Evolutionary conservation across 768 basidiomycete species (phyloP).

Genomic region (Boletus rufocinnamomeus): DNA sequence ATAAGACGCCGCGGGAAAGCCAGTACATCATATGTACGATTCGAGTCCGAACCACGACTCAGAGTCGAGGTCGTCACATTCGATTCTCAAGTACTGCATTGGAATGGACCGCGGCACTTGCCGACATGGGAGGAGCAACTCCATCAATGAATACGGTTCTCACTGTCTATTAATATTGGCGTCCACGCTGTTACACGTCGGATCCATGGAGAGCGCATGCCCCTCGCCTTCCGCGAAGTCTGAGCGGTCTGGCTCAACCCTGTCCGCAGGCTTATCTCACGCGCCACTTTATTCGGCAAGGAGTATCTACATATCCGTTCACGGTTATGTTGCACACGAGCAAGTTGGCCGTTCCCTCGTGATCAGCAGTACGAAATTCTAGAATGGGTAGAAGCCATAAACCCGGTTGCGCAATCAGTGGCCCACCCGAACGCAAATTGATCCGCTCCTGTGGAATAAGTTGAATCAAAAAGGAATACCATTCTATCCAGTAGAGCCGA

Average conservation of each 20-base stretch:
- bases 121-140: background rate
- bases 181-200: background rate
- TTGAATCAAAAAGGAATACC: slow-evolving; percentile 2
- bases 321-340: background rate
- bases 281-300: background rate
- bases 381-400: background rate
- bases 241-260: background rate
- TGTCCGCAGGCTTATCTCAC: background rate
- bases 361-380: background rate
- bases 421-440: slow-evolving; percentile 7
- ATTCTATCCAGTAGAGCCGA: slow-evolving; percentile 4
- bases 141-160: slow-evolving; percentile 5
- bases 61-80: background rate
- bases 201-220: background rate
- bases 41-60: background rate
- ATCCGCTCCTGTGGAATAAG: slow-evolving; percentile 9
- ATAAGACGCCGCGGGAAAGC: slow-evolving; percentile 3
- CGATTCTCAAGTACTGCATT: background rate
- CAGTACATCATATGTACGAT: background rate
- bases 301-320: background rate
- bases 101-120: slow-evolving; percentile 3
- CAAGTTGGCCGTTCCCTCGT: background rate
- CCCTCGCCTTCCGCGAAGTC: background rate
- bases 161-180: slow-evolving; percentile 12
- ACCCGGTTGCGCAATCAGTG: background rate